A percentile compares a stretch with the other conserved stretches of the same genome.
Evolutionary conservation across 768 basidiomycete genomes (phyloP).

Genomic region (Tylopilus rubrobrunneus): DNA sequence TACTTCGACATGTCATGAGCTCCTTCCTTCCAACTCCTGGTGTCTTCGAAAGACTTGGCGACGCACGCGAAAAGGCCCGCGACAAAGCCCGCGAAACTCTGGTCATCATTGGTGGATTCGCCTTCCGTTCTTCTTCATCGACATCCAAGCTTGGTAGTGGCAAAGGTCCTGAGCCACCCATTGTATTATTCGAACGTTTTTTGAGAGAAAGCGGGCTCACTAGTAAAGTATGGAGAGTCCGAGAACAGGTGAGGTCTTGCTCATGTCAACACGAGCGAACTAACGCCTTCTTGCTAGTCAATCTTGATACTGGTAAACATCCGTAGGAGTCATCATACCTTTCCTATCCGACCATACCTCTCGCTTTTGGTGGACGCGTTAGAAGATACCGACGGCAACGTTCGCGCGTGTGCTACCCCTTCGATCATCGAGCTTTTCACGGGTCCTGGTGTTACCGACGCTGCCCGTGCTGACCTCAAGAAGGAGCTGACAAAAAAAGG

Average conservation of each 20-base stretch:
- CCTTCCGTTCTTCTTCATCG: constrained; percentile 54
- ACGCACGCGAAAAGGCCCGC: constrained; percentile 65
- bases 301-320: constrained; percentile 70
- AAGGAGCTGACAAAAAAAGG: constrained; percentile 83
- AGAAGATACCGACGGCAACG: constrained; percentile 87
- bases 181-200: constrained; percentile 65
- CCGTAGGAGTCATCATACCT: constrained; percentile 64
- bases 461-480: constrained; percentile 90
- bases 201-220: constrained; percentile 67
- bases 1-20: constrained; percentile 62
- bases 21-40: constrained; percentile 75
- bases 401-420: constrained; percentile 80
- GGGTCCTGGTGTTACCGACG: constrained; percentile 75
- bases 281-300: constrained; percentile 35
- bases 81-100: constrained; percentile 73
- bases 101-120: constrained; percentile 69
- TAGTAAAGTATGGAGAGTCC: constrained; percentile 83
- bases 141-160: constrained; percentile 44
- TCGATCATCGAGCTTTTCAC: constrained; percentile 85
- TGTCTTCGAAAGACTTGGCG: constrained; percentile 79
- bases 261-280: not conserved
- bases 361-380: constrained; percentile 76
- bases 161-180: constrained; percentile 67
- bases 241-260: constrained; percentile 69
- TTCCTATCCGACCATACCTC: constrained; percentile 81